These are phyloP conservation scores for Apiospora rasikravindrae DNA, from an alignment of 2,329 filamentous ascomycete species.

Conservation along the genomic window DNA sequence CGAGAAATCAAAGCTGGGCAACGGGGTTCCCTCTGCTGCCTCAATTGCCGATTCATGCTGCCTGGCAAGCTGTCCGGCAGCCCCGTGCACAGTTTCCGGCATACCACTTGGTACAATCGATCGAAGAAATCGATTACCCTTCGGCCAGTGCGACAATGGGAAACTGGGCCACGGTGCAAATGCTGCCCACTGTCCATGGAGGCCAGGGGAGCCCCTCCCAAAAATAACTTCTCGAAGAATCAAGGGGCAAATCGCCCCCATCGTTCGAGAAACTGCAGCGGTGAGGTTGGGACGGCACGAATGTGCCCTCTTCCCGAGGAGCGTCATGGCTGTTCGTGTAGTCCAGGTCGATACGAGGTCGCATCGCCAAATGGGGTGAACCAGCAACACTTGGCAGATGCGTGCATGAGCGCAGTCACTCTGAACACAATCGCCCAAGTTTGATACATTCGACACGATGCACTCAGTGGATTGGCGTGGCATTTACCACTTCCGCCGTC, in stretches of 20 bases:
- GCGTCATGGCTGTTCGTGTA: background rate
- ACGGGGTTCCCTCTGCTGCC: background rate
- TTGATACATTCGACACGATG: too few species aligned
- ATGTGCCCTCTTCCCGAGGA: background rate
- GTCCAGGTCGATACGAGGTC: background rate
- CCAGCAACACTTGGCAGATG: too few species aligned
- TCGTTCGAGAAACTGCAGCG: background rate
- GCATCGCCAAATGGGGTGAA: too few species aligned
- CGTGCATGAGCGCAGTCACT: too few species aligned
- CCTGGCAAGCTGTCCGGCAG: background rate
- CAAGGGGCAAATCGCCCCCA: background rate
- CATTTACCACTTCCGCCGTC: too few species aligned
- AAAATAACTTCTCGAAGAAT: slow-evolving; percentile 1
- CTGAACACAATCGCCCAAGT: too few species aligned
- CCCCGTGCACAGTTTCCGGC: too few species aligned
- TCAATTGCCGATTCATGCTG: slow-evolving; percentile 4
- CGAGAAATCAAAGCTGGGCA: background rate
- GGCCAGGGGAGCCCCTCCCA: background rate
- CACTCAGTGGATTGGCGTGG: too few species aligned
- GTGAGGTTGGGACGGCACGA: background rate
- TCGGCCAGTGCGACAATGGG: background rate
- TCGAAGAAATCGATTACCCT: background rate
- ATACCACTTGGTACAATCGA: background rate
- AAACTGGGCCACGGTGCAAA: background rate
- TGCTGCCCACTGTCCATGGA: background rate